Conservation (phyloP, 2,329 filamentous ascomycete genomes). For the Teratosphaeriaceae sp. region DNA sequence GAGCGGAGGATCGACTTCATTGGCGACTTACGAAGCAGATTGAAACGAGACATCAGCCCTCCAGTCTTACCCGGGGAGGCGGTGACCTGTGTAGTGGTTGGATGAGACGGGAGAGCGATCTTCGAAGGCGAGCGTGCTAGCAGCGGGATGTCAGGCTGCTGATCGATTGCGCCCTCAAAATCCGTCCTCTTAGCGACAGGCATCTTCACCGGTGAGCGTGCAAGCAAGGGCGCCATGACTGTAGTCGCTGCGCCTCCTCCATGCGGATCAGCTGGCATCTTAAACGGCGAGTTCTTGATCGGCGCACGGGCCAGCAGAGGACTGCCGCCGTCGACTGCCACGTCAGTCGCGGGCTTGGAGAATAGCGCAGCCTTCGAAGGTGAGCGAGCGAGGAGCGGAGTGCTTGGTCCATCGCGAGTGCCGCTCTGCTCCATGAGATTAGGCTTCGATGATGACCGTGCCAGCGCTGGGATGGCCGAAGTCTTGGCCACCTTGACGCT, state of each 20-base stretch:
- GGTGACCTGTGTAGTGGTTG: slow-evolving; percentile 7
- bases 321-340: slow-evolving; percentile 1
- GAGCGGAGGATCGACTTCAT: slow-evolving; percentile 59
- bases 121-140: slow-evolving; percentile 30
- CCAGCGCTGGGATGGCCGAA: slow-evolving; percentile 21
- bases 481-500: slow-evolving; percentile 43
- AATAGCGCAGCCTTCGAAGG: slow-evolving; percentile 23
- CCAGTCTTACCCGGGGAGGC: slow-evolving; percentile 23
- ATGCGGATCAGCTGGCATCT: no score
- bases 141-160: slow-evolving; percentile 19
- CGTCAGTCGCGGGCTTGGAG: neutral
- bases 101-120: slow-evolving; percentile 16
- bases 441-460: slow-evolving; percentile 15
- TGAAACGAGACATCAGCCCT: slow-evolving; percentile 34
- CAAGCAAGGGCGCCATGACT: slow-evolving; percentile 23
- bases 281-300: slow-evolving; percentile 3
- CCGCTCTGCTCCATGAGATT: neutral
- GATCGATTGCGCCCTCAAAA: slow-evolving; percentile 10
- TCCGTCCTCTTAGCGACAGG: slow-evolving; percentile 17
- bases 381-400: slow-evolving; percentile 23
- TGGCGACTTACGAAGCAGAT: slow-evolving; percentile 45
- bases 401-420: slow-evolving; percentile 9
- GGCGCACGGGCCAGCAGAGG: slow-evolving; percentile 11
- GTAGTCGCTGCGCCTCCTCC: no score
- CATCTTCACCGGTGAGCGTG: slow-evolving; percentile 23